Percentiles rank a stretch among this genome's conserved stretches.
These are phyloP conservation scores for Aciculosporium take DNA, from an alignment of 2,329 filamentous ascomycete genomes.

Conservation along the genomic window DNA sequence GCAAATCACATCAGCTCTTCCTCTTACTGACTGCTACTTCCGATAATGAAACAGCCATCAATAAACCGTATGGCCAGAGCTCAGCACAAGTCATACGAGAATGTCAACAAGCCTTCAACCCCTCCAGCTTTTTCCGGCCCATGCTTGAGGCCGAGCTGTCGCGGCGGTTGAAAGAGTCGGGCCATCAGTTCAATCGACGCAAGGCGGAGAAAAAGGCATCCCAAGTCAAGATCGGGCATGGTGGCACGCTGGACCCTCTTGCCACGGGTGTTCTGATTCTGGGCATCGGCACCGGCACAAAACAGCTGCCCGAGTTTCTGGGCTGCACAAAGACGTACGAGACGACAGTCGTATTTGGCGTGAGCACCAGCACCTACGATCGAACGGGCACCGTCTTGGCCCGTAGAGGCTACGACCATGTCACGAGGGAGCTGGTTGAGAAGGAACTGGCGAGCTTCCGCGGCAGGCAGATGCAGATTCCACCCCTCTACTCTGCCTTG, in stretches of 20 bases:
- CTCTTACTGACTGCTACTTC: background rate
- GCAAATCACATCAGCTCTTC: too few relatives aligned
- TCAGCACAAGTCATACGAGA: conserved; percentile 86
- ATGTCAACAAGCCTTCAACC: conserved; percentile 71
- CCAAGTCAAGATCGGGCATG: conserved; percentile 88
- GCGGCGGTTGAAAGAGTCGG: conserved; percentile 40
- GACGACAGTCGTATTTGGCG: conserved; percentile 76
- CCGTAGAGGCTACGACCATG: conserved; percentile 60
- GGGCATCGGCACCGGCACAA: conserved; percentile 78
- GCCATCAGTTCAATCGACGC: conserved; percentile 45
- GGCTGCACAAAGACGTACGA: conserved; percentile 90
- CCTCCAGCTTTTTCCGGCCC: conserved; percentile 64
- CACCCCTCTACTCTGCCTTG: conserved; percentile 83
- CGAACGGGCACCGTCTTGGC: conserved; percentile 69
- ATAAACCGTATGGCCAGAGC: conserved; percentile 77
- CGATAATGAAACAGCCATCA: conserved; percentile 52
- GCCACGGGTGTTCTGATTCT: conserved; percentile 87
- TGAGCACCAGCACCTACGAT: conserved; percentile 87
- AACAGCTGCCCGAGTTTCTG: conserved; percentile 63
- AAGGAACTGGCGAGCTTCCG: conserved; percentile 60
- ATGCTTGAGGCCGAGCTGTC: conserved; percentile 52
- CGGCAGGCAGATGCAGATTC: conserved; percentile 77
- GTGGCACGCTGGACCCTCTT: conserved; percentile 85
- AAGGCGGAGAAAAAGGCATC: conserved; percentile 41
- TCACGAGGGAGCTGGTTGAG: conserved; percentile 68